These are phyloP conservation scores for Paraglomus occultum DNA, from an alignment of 192 early-diverging fungal genomes.

Conservation along the genomic window DNA sequence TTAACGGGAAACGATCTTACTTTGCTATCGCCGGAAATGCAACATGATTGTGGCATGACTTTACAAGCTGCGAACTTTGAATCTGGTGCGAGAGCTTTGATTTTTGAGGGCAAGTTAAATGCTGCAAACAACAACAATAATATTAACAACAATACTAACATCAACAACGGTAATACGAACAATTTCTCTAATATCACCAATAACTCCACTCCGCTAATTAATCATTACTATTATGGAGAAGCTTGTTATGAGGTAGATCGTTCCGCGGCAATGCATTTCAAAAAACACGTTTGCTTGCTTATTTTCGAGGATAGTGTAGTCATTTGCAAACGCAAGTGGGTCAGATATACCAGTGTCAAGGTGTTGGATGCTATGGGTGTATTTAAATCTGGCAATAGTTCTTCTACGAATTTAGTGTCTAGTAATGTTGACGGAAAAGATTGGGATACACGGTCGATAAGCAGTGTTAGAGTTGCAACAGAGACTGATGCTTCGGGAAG, in stretches of 20 bases:
- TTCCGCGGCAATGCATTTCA: conserved; percentile 55
- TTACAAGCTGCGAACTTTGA: conserved; percentile 60
- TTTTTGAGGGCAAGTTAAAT: conserved; percentile 60
- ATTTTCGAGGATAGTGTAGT: conserved; percentile 66
- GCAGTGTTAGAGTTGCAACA: conserved; percentile 36
- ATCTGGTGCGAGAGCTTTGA: conserved; percentile 46
- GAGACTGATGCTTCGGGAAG: conserved; percentile 38
- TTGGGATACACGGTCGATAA: conserved; percentile 48
- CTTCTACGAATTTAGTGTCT: conserved; percentile 31
- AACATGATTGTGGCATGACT: conserved; percentile 47
- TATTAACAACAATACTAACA: too few species aligned
- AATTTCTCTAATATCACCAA: conserved; percentile 26
- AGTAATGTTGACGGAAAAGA: conserved; percentile 34
- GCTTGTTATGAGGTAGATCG: conserved; percentile 64
- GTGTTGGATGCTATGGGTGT: conserved; percentile 40
- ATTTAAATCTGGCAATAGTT: conserved; percentile 17
- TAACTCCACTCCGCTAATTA: conserved; percentile 41
- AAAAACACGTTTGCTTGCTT: conserved; percentile 60
- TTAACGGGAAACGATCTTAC: conserved; percentile 18
- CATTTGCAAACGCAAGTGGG: conserved; percentile 67
- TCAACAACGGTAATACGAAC: too few species aligned
- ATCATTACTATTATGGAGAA: conserved; percentile 65
- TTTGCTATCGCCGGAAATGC: conserved; percentile 32
- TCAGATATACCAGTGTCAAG: conserved; percentile 38
- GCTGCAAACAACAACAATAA: conserved; percentile 33